Conservation (phyloP, 345 rosid species). For the Aegle marmelos region DNA sequence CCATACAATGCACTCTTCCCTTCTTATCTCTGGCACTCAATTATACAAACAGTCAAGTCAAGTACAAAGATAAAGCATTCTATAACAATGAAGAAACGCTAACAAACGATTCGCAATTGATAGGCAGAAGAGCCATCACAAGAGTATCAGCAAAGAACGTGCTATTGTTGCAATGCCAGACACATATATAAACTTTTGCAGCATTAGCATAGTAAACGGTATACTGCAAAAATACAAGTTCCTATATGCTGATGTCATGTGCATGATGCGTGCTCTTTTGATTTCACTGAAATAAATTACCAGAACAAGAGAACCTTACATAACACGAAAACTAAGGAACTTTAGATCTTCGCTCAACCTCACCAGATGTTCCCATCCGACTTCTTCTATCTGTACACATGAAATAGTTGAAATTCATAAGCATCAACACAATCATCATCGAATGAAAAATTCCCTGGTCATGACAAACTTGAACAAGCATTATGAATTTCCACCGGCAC, state of each 20-base stretch:
- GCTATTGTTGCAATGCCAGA: neutral
- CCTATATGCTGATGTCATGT: neutral
- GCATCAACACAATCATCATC: neutral
- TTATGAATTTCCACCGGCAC: neutral
- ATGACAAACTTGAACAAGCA: neutral
- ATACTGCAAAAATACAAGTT: neutral
- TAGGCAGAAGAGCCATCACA: neutral
- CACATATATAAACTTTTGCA: neutral
- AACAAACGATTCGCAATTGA: neutral
- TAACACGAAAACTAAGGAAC: slow-evolving; percentile 55
- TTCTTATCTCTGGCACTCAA: slow-evolving; percentile 49
- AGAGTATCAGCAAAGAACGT: neutral
- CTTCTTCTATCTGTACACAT: slow-evolving; percentile 62
- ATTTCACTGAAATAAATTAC: neutral
- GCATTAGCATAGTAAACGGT: neutral
- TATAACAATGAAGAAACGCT: neutral
- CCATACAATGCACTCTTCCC: slow-evolving; percentile 56
- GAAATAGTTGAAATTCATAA: neutral
- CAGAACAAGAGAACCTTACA: slow-evolving; percentile 38
- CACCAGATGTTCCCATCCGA: slow-evolving; percentile 76
- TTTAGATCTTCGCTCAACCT: slow-evolving; percentile 50
- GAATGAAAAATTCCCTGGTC: neutral
- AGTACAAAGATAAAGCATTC: neutral
- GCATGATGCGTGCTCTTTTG: neutral
- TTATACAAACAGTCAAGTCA: slow-evolving; percentile 8